Evolutionary conservation across 345 rosid genomes (phyloP).

Genomic region (Acer campestre): DNA sequence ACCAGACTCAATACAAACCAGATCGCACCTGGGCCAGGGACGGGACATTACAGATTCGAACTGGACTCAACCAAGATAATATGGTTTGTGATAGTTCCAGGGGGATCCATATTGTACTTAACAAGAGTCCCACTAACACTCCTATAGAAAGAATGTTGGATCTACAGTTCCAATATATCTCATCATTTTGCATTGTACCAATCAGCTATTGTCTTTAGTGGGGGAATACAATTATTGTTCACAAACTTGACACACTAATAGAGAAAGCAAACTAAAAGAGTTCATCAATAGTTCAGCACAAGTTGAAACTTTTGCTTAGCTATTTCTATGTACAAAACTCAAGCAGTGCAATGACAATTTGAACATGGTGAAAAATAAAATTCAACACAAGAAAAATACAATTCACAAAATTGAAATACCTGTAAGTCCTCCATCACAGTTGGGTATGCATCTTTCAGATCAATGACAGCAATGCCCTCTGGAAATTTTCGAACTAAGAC

Average conservation of each 20-base stretch:
- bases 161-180: not conserved
- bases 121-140: conserved; percentile 1
- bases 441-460: conserved; percentile 88
- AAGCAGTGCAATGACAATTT: not conserved
- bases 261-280: not conserved
- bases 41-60: not conserved
- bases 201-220: not conserved
- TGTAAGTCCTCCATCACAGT: conserved; percentile 78
- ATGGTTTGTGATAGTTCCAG: not conserved
- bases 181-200: not conserved
- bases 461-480: conserved; percentile 71
- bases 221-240: not conserved
- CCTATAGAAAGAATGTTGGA: not conserved
- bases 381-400: not conserved
- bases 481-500: conserved; percentile 55
- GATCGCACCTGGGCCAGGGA: too few species aligned
- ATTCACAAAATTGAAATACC: conserved; percentile 38
- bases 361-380: not conserved
- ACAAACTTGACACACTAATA: not conserved
- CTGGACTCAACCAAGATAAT: not conserved
- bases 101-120: not conserved
- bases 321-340: not conserved
- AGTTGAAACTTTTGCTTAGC: not conserved
- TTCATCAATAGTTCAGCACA: not conserved
- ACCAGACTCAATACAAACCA: too few species aligned